Conservation (phyloP, 1,284 basidiomycete genomes). For the Ganoderma multipileum region DNA sequence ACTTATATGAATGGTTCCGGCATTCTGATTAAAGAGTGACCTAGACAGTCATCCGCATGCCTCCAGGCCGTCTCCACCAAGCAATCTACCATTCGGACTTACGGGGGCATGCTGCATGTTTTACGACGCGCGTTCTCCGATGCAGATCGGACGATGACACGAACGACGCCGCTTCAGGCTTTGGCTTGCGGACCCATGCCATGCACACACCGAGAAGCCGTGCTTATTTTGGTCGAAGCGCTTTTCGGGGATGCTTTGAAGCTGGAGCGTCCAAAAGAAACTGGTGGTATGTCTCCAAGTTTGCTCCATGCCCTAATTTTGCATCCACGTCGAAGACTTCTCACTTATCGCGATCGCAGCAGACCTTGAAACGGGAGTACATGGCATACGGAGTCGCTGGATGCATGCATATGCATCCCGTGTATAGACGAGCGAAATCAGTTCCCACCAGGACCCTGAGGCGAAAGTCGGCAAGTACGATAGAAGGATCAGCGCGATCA, state of each 20-base stretch:
- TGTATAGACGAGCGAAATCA: neutral
- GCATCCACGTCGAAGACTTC: neutral
- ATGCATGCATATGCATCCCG: neutral
- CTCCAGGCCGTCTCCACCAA: neutral
- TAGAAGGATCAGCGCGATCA: neutral
- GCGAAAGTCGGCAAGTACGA: neutral
- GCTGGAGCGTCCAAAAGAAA: neutral
- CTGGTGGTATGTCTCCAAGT: neutral
- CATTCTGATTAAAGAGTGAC: too few relatives aligned
- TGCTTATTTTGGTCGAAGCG: neutral
- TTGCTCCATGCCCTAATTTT: neutral
- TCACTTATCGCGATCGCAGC: neutral
- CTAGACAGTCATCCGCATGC: neutral
- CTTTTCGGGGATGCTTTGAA: neutral
- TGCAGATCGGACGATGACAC: conserved; percentile 12
- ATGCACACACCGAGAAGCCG: conserved; percentile 2
- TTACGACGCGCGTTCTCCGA: neutral
- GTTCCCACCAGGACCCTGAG: neutral
- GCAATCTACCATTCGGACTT: neutral
- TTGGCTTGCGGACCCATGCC: neutral
- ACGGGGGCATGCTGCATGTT: neutral
- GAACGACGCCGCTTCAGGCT: conserved; percentile 1
- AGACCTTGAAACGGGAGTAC: neutral
- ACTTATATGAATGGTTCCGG: neutral
- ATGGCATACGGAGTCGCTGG: neutral